Conservation (phyloP, 305 asterid genomes). For the Coffea humblotiana region DNA sequence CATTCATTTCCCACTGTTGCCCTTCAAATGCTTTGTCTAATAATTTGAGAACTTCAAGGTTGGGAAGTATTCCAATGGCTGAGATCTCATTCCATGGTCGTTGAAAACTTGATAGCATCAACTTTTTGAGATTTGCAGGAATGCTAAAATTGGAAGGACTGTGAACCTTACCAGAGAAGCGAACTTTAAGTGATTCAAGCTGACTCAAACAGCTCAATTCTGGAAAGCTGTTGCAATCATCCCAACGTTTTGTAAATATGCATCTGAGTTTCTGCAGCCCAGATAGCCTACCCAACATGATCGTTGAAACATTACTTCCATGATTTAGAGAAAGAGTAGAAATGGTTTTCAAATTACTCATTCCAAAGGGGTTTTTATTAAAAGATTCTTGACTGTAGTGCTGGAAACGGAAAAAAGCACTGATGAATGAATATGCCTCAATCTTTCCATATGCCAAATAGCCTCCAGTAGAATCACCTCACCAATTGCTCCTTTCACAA, state of each 20-base stretch:
- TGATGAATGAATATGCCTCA: slow-evolving; percentile 18
- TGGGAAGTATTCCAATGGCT: not conserved
- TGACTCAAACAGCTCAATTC: not conserved
- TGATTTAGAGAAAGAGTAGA: not conserved
- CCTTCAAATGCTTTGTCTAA: slow-evolving; percentile 10
- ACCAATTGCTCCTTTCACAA: not conserved
- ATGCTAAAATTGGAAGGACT: not conserved
- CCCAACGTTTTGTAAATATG: not conserved
- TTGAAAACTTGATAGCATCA: slow-evolving; percentile 1
- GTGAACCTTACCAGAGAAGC: not conserved
- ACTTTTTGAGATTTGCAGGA: slow-evolving; percentile 12
- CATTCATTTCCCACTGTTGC: not conserved
- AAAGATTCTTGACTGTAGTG: too few species aligned
- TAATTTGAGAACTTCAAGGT: slow-evolving; percentile 21
- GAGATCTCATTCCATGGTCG: slow-evolving; percentile 11
- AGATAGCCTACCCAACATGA: too few species aligned
- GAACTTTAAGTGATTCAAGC: not conserved
- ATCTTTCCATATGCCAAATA: slow-evolving; percentile 21
- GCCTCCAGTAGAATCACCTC: too few species aligned
- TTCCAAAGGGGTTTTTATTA: not conserved
- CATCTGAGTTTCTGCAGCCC: not conserved
- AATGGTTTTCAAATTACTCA: not conserved
- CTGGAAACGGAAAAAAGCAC: too few species aligned
- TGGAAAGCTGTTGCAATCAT: not conserved
- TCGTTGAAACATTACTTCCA: slow-evolving; percentile 3